A percentile compares a stretch with the other conserved stretches of the same genome.
These are phyloP conservation scores for Pseudozyma flocculosa DNA, from an alignment of 1,284 basidiomycete species.

Conservation along the genomic window DNA sequence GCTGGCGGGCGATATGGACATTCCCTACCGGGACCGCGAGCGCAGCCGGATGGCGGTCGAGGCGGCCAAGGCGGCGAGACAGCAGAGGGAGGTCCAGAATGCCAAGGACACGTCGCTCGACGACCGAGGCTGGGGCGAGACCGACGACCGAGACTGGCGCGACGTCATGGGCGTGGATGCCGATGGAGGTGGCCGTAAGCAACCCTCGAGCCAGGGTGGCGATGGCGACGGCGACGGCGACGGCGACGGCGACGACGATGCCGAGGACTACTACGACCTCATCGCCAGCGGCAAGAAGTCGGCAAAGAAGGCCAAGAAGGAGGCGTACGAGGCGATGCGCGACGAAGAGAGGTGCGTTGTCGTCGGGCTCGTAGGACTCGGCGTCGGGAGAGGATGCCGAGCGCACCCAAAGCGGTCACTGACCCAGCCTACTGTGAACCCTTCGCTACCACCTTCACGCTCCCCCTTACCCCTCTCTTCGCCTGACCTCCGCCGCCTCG, in stretches of 20 bases:
- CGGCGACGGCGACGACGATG: constrained; percentile 32
- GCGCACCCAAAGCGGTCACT: no score
- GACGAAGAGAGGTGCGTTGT: constrained; percentile 33
- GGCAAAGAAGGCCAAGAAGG: constrained; percentile 45
- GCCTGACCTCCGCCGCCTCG: background rate
- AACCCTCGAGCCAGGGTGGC: constrained; percentile 12
- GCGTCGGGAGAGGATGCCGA: background rate
- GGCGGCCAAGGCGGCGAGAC: constrained; percentile 42
- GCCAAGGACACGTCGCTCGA: constrained; percentile 19
- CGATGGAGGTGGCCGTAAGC: background rate
- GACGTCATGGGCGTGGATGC: constrained; percentile 44
- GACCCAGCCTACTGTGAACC: no score
- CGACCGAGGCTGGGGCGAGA: constrained; percentile 49
- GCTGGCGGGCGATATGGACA: constrained; percentile 54
- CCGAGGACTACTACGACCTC: constrained; percentile 54
- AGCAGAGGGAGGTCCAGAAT: constrained; percentile 27
- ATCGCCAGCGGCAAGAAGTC: constrained; percentile 35
- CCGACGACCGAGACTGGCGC: constrained; percentile 47
- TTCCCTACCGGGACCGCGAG: constrained; percentile 54
- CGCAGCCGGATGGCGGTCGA: constrained; percentile 50
- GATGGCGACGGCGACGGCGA: constrained; percentile 7
- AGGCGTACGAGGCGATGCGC: constrained; percentile 48
- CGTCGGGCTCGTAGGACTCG: constrained; percentile 1
- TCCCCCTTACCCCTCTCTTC: background rate
- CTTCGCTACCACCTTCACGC: no score